phyloP scores from a whole-genome alignment of 257 asterid genomes.

The Plantago elongata region DNA sequence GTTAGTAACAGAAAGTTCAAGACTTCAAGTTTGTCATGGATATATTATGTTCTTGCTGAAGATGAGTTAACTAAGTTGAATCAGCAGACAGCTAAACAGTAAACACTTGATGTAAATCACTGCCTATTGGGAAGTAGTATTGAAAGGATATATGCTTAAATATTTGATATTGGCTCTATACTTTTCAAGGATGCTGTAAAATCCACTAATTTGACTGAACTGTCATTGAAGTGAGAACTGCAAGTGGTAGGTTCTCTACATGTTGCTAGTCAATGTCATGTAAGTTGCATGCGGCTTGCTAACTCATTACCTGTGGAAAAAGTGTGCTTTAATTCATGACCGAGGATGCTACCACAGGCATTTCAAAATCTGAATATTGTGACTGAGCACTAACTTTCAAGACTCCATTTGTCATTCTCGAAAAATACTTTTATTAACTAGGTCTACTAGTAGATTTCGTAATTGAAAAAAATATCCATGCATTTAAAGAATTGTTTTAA shows the following conservation, averaged over 20 bases:
- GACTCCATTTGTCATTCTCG: neutral
- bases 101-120: neutral
- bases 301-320: constrained; percentile 2
- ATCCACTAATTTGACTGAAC: too few species aligned
- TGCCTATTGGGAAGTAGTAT: neutral
- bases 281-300: constrained; percentile 15
- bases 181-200: neutral
- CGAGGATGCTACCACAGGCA: neutral
- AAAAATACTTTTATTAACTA: too few species aligned
- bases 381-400: neutral
- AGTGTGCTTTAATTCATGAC: neutral
- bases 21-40: too few species aligned
- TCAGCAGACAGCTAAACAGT: neutral
- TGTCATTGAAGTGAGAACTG: neutral
- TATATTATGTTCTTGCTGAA: too few species aligned
- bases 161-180: neutral
- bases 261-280: constrained; percentile 18
- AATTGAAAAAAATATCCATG: too few species aligned
- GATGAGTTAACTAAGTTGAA: too few species aligned
- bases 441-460: too few species aligned
- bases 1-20: too few species aligned
- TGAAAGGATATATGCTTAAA: neutral
- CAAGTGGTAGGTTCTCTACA: neutral
- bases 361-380: neutral
- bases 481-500: too few species aligned